Percentiles rank a stretch among this genome's conserved stretches.
Conservation (phyloP, 164 flowering plant species). For the Brasenia schreberi region DNA sequence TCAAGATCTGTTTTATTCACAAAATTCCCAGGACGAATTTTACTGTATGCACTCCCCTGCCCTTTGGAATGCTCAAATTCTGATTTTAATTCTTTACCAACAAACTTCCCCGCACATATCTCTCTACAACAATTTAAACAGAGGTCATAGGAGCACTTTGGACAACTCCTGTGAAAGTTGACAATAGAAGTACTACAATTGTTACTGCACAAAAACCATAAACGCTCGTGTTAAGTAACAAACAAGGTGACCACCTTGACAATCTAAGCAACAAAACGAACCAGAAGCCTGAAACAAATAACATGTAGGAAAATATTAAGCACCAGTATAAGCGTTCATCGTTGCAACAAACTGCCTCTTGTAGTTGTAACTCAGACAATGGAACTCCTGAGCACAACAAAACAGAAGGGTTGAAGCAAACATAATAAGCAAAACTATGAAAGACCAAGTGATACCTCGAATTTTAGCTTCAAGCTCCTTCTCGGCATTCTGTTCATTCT, state of each 20-base stretch:
- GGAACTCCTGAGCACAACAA: conserved; percentile 6
- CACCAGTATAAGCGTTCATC: conserved; percentile 10
- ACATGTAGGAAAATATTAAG: background rate
- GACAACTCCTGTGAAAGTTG: conserved; percentile 12
- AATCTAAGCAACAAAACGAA: background rate
- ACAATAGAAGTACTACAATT: conserved; percentile 11
- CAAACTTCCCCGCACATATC: conserved; percentile 3
- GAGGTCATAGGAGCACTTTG: conserved; percentile 10
- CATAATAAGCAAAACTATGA: background rate
- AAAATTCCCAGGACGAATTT: background rate
- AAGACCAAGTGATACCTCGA: conserved; percentile 23
- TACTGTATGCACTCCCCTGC: background rate
- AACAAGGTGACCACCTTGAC: background rate
- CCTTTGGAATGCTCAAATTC: background rate
- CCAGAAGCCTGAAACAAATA: background rate
- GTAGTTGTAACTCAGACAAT: conserved; percentile 2
- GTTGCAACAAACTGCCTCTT: background rate
- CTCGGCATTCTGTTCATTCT: conserved; percentile 48
- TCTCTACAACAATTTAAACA: conserved; percentile 13
- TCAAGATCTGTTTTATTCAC: background rate
- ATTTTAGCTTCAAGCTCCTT: conserved; percentile 32
- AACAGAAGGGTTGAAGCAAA: background rate
- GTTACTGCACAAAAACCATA: conserved; percentile 7
- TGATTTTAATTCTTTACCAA: background rate
- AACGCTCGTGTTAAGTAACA: too few species aligned